Base-by-base conservation (phyloP, 495 filamentous ascomycete species). In the Podospora australis region DNA sequence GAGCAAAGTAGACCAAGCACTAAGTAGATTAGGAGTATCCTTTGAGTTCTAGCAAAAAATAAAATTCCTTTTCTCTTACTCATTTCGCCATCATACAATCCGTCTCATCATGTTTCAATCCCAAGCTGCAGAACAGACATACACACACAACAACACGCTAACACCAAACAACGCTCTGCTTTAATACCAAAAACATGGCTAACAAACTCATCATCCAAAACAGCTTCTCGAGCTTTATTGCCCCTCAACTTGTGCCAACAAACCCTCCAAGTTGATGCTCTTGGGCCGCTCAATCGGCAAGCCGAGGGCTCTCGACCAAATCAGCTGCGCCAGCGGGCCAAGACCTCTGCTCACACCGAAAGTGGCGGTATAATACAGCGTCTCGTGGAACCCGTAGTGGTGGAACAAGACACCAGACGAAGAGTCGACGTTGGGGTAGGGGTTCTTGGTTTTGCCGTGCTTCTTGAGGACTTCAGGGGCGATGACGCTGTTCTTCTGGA, bases 361-460 rank as follows among this genome's bases (percentile, higher is more conserved):
- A 6, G 90, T 95, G 17, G 88, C 92, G 13, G 92, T 98, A 66
- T 98, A 98, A 72, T 98, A 98, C 6, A 96, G 77, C 1, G 91
- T 95, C 68, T 98, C 88, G 67, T 84, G 84, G 80, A 96, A 94
- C 40, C 90, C 92, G 60, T 92, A 98, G 69, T 96, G 90, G 63
- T 96, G 80, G 78, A 98, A 97, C 29, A 98, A 75, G 4, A 96
- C 94, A 46, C 92, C 92, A 2, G 88, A 95, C 46, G 79, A 81
- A 14, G 82, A 86, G 67, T 98, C 92, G 44, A 98, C 92, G 60
- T 98, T 98, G 38, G 92, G 92, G 67, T 88, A 90, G 6, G 90
- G 90, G 74, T 97, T 97, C 79, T 97, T 97, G 55, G 92, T 97
- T 85, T 96, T 96, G 60, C 92, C 92, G 57, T 98, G 92, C 71